Conservation (phyloP, 371 early-diverging fungal genomes). For the Blyttiomyces sp. region DNA sequence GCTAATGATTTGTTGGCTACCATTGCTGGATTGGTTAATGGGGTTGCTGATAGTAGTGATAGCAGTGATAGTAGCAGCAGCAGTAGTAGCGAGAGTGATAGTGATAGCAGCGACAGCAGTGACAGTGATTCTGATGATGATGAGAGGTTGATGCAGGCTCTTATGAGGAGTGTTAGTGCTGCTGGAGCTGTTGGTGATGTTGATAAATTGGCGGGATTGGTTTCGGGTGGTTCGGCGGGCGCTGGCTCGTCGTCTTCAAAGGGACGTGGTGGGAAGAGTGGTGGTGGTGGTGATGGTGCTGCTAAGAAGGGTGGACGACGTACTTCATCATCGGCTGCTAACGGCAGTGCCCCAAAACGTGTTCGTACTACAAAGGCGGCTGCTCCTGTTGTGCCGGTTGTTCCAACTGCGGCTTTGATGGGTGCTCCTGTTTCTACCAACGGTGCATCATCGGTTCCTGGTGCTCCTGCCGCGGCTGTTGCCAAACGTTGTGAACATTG, state of each 20-base stretch:
- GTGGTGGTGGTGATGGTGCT: too few species aligned
- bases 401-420: too few species aligned
- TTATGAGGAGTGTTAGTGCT: neutral
- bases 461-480: too few species aligned
- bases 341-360: too few species aligned
- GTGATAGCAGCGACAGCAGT: neutral
- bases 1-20: neutral
- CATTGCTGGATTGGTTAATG: neutral
- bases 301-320: too few species aligned
- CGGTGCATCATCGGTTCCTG: too few species aligned
- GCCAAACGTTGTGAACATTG: constrained; percentile 57
- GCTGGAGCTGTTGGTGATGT: neutral
- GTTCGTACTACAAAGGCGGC: too few species aligned
- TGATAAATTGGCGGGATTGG: neutral
- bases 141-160: neutral
- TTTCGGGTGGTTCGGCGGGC: neutral
- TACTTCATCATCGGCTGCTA: too few species aligned
- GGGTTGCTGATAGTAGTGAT: neutral
- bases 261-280: too few species aligned
- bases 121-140: constrained; percentile 4
- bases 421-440: too few species aligned
- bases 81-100: neutral
- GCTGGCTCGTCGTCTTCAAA: too few species aligned
- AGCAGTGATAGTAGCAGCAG: neutral
- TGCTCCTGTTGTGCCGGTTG: too few species aligned